Evolutionary conservation across 78 protist species (phyloP), one percentile per base, ranked within the genome.

Genomic region (Salpingoeca rosetta): DNA sequence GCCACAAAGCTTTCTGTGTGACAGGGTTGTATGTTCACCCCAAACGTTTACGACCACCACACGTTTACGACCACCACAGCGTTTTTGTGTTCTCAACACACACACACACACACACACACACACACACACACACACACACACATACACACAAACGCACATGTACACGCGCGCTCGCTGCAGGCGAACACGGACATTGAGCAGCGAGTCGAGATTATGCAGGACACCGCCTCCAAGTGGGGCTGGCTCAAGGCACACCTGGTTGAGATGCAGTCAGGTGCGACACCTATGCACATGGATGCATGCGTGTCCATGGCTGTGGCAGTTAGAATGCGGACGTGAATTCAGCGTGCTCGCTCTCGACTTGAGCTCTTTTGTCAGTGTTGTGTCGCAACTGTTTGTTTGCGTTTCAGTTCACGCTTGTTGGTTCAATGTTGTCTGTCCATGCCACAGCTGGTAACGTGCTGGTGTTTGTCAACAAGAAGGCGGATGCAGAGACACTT

Each of bases 181-280:
- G 94, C 96, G 36, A 92, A 90, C 75, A 84, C 42, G 10, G 96
- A 92, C 73, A 80, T 93, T n/a, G 42, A 76, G 36, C 96, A 93
- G 81, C 36, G 79, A 44, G 94, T 88, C 36, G 77, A 57, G 41
- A 90, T 90, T 12, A 74, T 90, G 12, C 44, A 36, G 1, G 57
- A 40, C 11, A 85, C 87, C 28, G n/a, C 57, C 2, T 84, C 80
- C 1, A 93, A 93, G 76, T 89, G 89, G 93, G 31, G 42, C 40
- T 93, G 95, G 95, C 79, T 93, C 26, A 31, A 25, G 24, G 24
- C 31, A 44, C 84, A 76, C 39, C 75, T 82, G 36, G 75, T n/a
- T 36, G 73, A 82, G 74, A 43, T 82, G 12, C 36, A 44, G 38
- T 82, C 85, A 51, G 65, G 65, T 51, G 31, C 7, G 65, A n/a